A percentile compares a stretch with the other conserved stretches of the same genome.
phyloP scores from a whole-genome alignment of 495 filamentous ascomycete genomes.

The Talaromyces wortmannii region DNA sequence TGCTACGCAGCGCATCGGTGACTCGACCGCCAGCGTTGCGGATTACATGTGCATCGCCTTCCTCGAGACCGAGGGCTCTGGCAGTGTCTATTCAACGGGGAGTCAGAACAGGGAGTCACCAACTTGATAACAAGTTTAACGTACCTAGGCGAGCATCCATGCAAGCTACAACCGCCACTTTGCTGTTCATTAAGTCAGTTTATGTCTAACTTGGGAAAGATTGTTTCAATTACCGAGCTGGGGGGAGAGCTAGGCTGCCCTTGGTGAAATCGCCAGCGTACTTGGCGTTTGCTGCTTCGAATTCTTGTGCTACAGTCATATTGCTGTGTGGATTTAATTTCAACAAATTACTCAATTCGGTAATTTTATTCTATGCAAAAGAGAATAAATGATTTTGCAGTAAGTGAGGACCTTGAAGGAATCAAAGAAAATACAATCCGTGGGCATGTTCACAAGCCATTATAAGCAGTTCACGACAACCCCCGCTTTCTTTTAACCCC shows the following conservation, averaged over 20 bases:
- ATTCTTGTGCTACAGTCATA: constrained; percentile 27
- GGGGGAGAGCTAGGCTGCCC: constrained; percentile 63
- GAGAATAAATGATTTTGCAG: neutral
- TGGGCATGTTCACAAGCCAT: neutral
- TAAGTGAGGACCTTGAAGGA: neutral
- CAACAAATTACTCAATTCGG: neutral
- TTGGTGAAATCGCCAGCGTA: constrained; percentile 59
- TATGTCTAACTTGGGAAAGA: neutral
- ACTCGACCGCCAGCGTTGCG: constrained; percentile 68
- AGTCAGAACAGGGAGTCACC: neutral
- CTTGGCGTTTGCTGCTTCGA: constrained; percentile 43
- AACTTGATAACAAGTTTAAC: neutral
- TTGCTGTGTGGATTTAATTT: neutral
- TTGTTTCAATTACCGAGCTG: constrained; percentile 44
- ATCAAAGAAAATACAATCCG: neutral
- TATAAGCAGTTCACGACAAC: neutral
- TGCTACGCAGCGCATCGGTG: constrained; percentile 60
- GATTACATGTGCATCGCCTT: constrained; percentile 77
- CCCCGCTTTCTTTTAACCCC: neutral
- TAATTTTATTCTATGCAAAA: neutral
- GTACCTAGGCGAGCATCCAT: constrained; percentile 74
- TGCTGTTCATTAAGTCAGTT: constrained; percentile 9
- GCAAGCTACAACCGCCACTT: constrained; percentile 54
- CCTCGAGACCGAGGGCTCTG: constrained; percentile 60
- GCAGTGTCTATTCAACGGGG: constrained; percentile 45